A percentile compares a stretch with the other conserved stretches of the same genome.
Evolutionary conservation across 2,329 filamentous ascomycete genomes (phyloP).

Genomic region (Clonostachys rosea): DNA sequence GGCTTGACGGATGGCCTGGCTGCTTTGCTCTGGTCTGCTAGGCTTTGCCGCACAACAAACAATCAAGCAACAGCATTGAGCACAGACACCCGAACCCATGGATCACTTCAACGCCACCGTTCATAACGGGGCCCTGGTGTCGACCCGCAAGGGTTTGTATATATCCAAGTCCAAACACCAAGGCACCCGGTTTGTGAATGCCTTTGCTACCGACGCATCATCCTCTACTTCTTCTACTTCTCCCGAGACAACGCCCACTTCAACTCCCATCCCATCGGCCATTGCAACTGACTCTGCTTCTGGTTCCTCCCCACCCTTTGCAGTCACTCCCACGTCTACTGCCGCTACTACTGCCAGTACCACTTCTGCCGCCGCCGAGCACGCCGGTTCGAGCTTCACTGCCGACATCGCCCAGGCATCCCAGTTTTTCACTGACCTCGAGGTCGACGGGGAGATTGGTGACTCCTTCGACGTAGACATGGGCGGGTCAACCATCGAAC

Average conservation of each 20-base stretch:
- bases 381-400: background rate
- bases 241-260: background rate
- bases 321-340: background rate
- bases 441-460: background rate
- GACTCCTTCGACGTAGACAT: background rate
- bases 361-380: background rate
- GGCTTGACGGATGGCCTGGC: no score
- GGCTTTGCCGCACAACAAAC: no score
- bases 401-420: background rate
- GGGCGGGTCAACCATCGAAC: no score
- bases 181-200: slow-evolving; percentile 31
- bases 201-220: slow-evolving; percentile 8
- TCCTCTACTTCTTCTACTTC: slow-evolving; percentile 1
- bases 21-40: no score
- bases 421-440: background rate
- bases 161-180: slow-evolving; percentile 32
- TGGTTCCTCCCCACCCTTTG: background rate
- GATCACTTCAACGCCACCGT: slow-evolving; percentile 31
- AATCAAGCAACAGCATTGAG: no score
- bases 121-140: slow-evolving; percentile 26
- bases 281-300: background rate
- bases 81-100: slow-evolving; percentile 27
- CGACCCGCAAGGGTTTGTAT: slow-evolving; percentile 29
- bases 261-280: background rate
- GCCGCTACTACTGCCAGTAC: background rate